A percentile compares a stretch with the other conserved stretches of the same genome.
Evolutionary conservation across 441 rosid species (phyloP).

Genomic region (Hypseocharis bilobata): DNA sequence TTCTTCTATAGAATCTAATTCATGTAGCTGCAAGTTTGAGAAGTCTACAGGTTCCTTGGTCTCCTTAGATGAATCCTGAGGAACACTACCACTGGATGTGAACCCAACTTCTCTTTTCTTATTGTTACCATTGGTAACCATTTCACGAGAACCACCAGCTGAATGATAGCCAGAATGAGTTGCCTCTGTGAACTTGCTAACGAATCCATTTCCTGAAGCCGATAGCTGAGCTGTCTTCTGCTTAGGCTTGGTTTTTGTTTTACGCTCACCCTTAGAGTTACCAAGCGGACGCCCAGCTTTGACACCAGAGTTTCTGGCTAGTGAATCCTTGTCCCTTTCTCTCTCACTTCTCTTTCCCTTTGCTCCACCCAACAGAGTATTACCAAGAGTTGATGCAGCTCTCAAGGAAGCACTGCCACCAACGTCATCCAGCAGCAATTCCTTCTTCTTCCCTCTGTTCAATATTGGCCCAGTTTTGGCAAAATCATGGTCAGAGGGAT

Average conservation of each 20-base stretch:
- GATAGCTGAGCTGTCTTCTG: conserved; percentile 42
- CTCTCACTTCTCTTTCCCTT: conserved; percentile 64
- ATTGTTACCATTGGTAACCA: conserved; percentile 9
- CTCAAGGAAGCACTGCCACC: conserved; percentile 34
- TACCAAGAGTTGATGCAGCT: conserved; percentile 30
- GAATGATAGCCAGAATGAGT: conserved; percentile 14
- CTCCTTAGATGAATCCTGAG: conserved; percentile 21
- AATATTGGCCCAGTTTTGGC: conserved; percentile 32
- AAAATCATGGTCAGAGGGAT: conserved; percentile 26
- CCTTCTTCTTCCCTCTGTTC: conserved; percentile 46
- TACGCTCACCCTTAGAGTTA: conserved; percentile 39
- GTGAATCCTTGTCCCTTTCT: conserved; percentile 35
- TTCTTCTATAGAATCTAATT: conserved; percentile 36
- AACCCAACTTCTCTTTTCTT: conserved; percentile 28
- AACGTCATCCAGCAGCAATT: conserved; percentile 45
- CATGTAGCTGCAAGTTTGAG: conserved; percentile 26
- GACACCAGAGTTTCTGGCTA: conserved; percentile 20
- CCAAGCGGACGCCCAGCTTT: conserved; percentile 31
- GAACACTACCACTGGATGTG: conserved; percentile 11
- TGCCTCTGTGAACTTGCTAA: conserved; percentile 23
- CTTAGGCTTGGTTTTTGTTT: conserved; percentile 48
- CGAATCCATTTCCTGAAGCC: conserved; percentile 32
- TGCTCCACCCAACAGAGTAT: conserved; percentile 29
- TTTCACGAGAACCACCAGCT: conserved; percentile 6
- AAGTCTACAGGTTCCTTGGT: conserved; percentile 24